Percentiles rank a stretch among this genome's conserved stretches.
phyloP scores from a whole-genome alignment of 140 eudicot species.

The Oenanthe javanica region DNA sequence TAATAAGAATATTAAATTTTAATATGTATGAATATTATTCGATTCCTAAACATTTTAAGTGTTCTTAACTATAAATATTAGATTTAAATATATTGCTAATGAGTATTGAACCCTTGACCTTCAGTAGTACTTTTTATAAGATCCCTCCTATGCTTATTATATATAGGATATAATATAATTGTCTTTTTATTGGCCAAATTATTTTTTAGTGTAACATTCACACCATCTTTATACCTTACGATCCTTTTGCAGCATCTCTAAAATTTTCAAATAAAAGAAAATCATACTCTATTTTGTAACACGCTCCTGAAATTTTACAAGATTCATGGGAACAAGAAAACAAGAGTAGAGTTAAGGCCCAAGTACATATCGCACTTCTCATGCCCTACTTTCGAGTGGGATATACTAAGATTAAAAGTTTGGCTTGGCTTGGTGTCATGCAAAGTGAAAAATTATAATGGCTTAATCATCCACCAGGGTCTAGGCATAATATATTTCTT shows the following conservation, averaged over 20 bases:
- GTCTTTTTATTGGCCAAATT: not conserved
- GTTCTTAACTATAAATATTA: no score
- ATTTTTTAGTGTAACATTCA: not conserved
- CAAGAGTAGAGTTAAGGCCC: not conserved
- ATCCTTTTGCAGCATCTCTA: not conserved
- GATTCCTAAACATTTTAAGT: no score
- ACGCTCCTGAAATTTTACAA: not conserved
- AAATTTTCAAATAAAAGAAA: not conserved
- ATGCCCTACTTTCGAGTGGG: not conserved
- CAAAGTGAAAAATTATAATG: not conserved
- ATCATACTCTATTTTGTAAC: not conserved
- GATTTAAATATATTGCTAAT: no score
- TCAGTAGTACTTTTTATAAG: no score
- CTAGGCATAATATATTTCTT: not conserved
- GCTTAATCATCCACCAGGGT: not conserved
- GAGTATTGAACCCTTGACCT: no score
- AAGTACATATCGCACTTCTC: not conserved
- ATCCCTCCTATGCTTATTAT: no score
- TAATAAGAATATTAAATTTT: no score
- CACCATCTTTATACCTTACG: not conserved
- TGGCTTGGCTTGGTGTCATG: not conserved
- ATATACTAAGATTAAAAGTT: not conserved
- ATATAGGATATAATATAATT: no score
- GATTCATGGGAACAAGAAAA: not conserved
- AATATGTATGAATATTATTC: no score